Conservation (phyloP, 2,329 filamentous ascomycete genomes). For the Exserohilum turcica region DNA sequence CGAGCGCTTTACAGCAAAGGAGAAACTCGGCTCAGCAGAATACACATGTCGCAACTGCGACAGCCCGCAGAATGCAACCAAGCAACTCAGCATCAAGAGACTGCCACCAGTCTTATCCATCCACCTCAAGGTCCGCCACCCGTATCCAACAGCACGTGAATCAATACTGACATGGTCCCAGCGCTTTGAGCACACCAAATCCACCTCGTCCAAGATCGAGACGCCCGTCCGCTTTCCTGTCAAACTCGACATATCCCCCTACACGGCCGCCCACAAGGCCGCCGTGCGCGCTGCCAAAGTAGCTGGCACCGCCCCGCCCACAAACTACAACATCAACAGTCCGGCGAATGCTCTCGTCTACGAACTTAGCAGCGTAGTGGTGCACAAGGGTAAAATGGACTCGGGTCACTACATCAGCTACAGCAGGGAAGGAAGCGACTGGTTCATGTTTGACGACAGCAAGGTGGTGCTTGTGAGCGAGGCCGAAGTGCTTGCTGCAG, state of each 20-base stretch:
- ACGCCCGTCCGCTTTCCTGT: constrained; percentile 84
- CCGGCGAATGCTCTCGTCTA: constrained; percentile 69
- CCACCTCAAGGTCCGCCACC: constrained; percentile 76
- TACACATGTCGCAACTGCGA: constrained; percentile 86
- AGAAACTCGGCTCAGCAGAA: constrained; percentile 74
- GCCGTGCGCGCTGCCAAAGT: constrained; percentile 28
- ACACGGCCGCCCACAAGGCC: constrained; percentile 68
- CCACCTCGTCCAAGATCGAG: constrained; percentile 82
- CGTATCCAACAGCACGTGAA: not conserved
- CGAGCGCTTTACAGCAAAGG: constrained; percentile 83
- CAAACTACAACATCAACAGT: constrained; percentile 42
- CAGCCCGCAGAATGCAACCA: constrained; percentile 74
- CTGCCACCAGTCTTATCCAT: constrained; percentile 89
- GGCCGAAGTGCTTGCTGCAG: constrained; percentile 80
- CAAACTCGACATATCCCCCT: constrained; percentile 87
- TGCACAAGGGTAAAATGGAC: constrained; percentile 91
- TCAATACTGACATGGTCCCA: constrained; percentile 27
- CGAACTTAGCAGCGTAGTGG: constrained; percentile 85
- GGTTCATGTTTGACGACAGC: constrained; percentile 96
- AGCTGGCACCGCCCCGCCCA: constrained; percentile 45
- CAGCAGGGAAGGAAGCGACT: constrained; percentile 80
- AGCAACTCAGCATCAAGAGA: constrained; percentile 82
- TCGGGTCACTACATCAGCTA: constrained; percentile 94
- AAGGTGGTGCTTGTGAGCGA: constrained; percentile 84
- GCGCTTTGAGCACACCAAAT: constrained; percentile 77